Evolutionary conservation across 306 rosid genomes (phyloP).

Genomic region (Oemleria cerasiformis): DNA sequence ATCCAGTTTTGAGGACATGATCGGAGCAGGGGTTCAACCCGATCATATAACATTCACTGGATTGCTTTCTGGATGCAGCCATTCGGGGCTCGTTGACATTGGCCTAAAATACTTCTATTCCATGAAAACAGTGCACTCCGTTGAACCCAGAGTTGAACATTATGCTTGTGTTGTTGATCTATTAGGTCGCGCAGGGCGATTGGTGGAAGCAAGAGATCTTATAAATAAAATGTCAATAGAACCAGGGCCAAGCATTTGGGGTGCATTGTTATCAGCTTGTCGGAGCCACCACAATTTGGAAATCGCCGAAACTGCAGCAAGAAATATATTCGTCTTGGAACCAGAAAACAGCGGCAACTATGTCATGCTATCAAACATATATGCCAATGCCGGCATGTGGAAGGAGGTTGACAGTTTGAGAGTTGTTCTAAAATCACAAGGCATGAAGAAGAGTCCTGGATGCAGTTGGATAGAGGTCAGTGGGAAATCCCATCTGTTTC

Average conservation of each 20-base stretch:
- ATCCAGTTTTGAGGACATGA: conserved; percentile 29
- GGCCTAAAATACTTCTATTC: conserved; percentile 19
- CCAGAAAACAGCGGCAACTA: conserved; percentile 29
- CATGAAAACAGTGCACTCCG: conserved; percentile 13
- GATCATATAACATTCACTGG: conserved; percentile 25
- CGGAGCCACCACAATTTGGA: conserved; percentile 20
- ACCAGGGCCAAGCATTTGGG: conserved; percentile 31
- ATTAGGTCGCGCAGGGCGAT: conserved; percentile 30
- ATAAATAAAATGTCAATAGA: conserved; percentile 19
- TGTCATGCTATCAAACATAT: conserved; percentile 33
- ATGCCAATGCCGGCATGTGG: conserved; percentile 33
- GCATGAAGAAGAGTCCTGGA: conserved; percentile 35
- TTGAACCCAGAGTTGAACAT: conserved; percentile 24
- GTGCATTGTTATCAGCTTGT: conserved; percentile 31
- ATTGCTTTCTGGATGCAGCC: conserved; percentile 34
- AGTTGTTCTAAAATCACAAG: conserved; percentile 5
- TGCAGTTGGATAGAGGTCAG: conserved; percentile 33
- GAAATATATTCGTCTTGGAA: conserved; percentile 20
- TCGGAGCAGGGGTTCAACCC: conserved; percentile 19
- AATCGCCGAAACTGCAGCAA: conserved; percentile 25
- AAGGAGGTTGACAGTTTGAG: conserved; percentile 24
- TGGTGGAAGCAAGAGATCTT: conserved; percentile 21
- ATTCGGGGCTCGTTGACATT: conserved; percentile 24
- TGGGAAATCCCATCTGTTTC: conserved; percentile 29
- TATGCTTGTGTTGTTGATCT: conserved; percentile 32